Evolutionary conservation across 2,329 filamentous ascomycete genomes (phyloP), one percentile per base, ranked within the genome.

Genomic region (Bipolaris victoriae): DNA sequence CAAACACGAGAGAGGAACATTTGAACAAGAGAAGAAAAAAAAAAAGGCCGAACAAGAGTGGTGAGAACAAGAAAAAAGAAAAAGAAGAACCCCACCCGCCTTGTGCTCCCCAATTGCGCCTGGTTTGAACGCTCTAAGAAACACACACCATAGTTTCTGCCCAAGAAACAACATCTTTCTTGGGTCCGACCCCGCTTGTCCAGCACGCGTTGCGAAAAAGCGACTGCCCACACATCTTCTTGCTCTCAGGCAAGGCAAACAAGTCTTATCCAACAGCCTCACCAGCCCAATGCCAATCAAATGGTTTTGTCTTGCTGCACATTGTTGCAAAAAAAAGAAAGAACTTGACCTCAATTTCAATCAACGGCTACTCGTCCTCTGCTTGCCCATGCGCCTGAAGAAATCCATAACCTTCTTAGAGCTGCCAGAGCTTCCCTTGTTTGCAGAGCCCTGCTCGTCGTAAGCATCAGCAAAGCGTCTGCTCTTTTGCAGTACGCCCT

Each of bases 341-440:
- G 26, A 39, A 39, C n/a, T 11, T 16, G n/a, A 10, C n/a, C 29
- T 15, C 16, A 13, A 39, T 29, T 15, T 20, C 4, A 20, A 31
- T 53, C 40, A 65, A 26, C 60, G 57, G 26, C 58, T 54, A 33
- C 58, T 57, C 13, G 56, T 61, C 55, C 90, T 83, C 66, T 88
- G 91, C 79, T 89, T 92, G 54, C 90, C 91, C 74, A 93, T 86
- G 75, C 93, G 85, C 68, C 95, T 85, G 82, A 99, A 99, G 78
- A 98, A 97, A 79, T 99, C 94, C 93, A 99, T 98, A 37, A 99
- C 95, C 73, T 92, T 88, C 75, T 93, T 89, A 13, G 88, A 94
- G 76, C 90, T 96, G 43, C 94, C 94, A 5, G 66, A 67, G 43
- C 65, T 68, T 35, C 68, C 69, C 64, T 73, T 73, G 60, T 71